phyloP scores from a whole-genome alignment of 73 alveolate genomes.

The Uronychia binucleata region DNA sequence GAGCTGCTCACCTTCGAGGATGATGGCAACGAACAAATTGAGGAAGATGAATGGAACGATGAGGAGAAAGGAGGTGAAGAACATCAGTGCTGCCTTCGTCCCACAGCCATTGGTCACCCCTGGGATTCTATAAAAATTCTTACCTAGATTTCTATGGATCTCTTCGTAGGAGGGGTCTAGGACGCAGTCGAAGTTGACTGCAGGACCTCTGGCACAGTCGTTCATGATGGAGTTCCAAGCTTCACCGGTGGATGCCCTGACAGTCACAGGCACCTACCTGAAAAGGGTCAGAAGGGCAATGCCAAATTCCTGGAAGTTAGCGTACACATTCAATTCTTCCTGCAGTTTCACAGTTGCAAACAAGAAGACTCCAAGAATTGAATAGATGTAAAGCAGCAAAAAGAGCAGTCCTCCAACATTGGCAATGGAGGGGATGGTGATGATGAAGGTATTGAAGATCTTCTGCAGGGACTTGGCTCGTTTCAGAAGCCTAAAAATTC shows the following conservation, averaged over 20 bases:
- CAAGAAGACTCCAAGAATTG: constrained; percentile 50
- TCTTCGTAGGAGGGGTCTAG: constrained; percentile 9
- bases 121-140: no score
- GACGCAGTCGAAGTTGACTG: constrained; percentile 3
- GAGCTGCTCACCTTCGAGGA: constrained; percentile 13
- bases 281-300: constrained; percentile 15
- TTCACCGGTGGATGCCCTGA: constrained; percentile 50
- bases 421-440: constrained; percentile 7
- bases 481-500: constrained; percentile 57
- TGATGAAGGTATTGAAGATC: constrained; percentile 7
- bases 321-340: neutral
- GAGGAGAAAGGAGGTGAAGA: constrained; percentile 28
- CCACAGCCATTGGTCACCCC: constrained; percentile 41
- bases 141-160: constrained; percentile 13
- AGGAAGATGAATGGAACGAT: constrained; percentile 29
- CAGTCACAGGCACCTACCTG: no score
- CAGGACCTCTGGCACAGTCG: neutral
- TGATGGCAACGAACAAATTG: constrained; percentile 45
- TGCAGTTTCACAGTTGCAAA: constrained; percentile 22
- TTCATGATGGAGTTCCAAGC: constrained; percentile 43
- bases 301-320: constrained; percentile 25
- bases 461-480: constrained; percentile 7
- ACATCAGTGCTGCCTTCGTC: neutral
- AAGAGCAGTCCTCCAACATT: neutral
- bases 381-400: constrained; percentile 42